These are phyloP conservation scores for Ceratopteris richardii DNA, from an alignment of 75 land plant species.

Conservation along the genomic window DNA sequence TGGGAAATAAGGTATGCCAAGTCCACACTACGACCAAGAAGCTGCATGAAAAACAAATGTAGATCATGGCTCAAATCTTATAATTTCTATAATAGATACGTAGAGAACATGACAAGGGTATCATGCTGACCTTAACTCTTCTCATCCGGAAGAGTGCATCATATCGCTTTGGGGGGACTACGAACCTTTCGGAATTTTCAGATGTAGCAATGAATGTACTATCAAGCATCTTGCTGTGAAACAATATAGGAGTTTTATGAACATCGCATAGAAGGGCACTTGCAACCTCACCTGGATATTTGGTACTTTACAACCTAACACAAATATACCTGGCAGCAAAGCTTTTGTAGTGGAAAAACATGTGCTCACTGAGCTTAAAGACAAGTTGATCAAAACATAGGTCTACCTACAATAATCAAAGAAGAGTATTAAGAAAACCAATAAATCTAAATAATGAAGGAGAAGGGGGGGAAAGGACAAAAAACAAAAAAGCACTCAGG, in stretches of 20 bases:
- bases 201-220: slow-evolving; percentile 61
- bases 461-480: too few species aligned
- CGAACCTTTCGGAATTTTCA: slow-evolving; percentile 71
- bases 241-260: neutral
- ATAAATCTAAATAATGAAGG: too few species aligned
- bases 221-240: slow-evolving; percentile 78
- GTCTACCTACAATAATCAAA: slow-evolving; percentile 72
- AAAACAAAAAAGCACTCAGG: too few species aligned
- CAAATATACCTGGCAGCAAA: slow-evolving; percentile 75
- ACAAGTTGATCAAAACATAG: slow-evolving; percentile 95
- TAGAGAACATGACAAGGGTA: neutral
- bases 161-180: slow-evolving; percentile 67
- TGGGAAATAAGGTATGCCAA: slow-evolving; percentile 67
- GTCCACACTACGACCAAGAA: slow-evolving; percentile 82
- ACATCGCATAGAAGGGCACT: neutral
- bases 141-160: slow-evolving; percentile 71
- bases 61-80: too few species aligned
- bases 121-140: slow-evolving; percentile 66
- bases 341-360: slow-evolving; percentile 88
- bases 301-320: neutral
- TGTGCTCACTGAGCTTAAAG: slow-evolving; percentile 72
- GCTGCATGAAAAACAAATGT: slow-evolving; percentile 44
- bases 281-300: neutral
- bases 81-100: too few species aligned
- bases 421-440: too few species aligned